Conservation (phyloP, 2,329 filamentous ascomycete species). For the Trichoderma sp. region DNA sequence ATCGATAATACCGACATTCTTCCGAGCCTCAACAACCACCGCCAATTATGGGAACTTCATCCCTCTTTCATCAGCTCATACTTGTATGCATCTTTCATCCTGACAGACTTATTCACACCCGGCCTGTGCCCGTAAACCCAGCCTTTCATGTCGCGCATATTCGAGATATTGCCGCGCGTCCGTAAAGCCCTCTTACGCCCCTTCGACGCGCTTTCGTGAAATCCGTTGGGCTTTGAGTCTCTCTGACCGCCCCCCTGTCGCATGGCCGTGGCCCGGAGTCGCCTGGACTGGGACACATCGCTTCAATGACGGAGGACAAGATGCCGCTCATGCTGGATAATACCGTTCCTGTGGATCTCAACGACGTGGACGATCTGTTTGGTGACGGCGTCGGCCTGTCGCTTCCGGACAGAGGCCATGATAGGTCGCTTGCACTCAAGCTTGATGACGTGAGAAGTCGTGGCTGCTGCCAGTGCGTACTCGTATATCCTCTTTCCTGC, state of each 20-base stretch:
- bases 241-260: slow-evolving; percentile 5
- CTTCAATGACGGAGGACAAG: slow-evolving; percentile 43
- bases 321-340: slow-evolving; percentile 50
- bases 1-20: neutral
- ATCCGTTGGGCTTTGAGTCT: neutral
- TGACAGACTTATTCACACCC: neutral
- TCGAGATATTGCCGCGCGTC: neutral
- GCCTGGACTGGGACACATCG: neutral
- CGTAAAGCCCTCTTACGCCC: slow-evolving; percentile 10
- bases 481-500: neutral
- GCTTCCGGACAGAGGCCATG: slow-evolving; percentile 49
- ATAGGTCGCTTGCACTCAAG: slow-evolving; percentile 69
- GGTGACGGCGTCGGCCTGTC: slow-evolving; percentile 67
- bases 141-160: slow-evolving; percentile 7
- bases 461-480: slow-evolving; percentile 78
- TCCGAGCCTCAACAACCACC: slow-evolving; percentile 2
- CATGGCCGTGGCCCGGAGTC: neutral
- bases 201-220: slow-evolving; percentile 3
- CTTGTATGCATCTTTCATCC: slow-evolving; percentile 1
- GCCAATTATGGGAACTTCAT: neutral
- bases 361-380: slow-evolving; percentile 74
- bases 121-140: slow-evolving; percentile 8
- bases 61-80: slow-evolving; percentile 6
- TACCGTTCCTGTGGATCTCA: slow-evolving; percentile 53
- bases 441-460: slow-evolving; percentile 74